Evolutionary conservation across 805 yeast genomes (phyloP).

Genomic region (Spathaspora hagerdaliae): DNA sequence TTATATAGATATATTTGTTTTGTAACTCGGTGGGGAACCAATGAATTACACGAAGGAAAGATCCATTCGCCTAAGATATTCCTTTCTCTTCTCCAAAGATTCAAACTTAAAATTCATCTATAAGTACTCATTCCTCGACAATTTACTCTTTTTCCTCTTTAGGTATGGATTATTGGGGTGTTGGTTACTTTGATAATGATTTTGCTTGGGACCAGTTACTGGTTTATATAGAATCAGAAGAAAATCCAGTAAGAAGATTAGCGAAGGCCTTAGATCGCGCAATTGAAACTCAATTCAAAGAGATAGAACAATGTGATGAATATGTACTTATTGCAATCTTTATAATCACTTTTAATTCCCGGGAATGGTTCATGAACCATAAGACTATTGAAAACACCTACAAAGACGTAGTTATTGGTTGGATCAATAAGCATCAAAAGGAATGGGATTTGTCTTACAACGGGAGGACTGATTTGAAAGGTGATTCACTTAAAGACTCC

Average conservation of each 20-base stretch:
- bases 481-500: neutral
- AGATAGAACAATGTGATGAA: neutral
- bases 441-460: neutral
- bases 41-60: too few relatives aligned
- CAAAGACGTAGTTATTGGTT: neutral
- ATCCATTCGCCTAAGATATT: too few relatives aligned
- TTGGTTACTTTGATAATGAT: constrained; percentile 41
- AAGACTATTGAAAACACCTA: neutral
- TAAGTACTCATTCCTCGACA: too few relatives aligned
- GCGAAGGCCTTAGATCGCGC: neutral
- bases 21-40: too few relatives aligned
- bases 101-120: too few relatives aligned
- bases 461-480: neutral
- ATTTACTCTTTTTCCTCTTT: too few relatives aligned
- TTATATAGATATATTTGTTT: too few relatives aligned
- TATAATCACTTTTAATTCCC: neutral
- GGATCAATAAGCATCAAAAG: neutral
- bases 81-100: too few relatives aligned
- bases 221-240: neutral
- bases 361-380: neutral
- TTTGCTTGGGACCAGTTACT: constrained; percentile 39
- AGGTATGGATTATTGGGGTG: constrained; percentile 43
- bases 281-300: neutral
- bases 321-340: neutral
- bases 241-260: too few relatives aligned